A percentile compares a stretch with the other conserved stretches of the same genome.
Conservation (phyloP, 352 stramenopile species). For the Thalassiosira hispida region DNA sequence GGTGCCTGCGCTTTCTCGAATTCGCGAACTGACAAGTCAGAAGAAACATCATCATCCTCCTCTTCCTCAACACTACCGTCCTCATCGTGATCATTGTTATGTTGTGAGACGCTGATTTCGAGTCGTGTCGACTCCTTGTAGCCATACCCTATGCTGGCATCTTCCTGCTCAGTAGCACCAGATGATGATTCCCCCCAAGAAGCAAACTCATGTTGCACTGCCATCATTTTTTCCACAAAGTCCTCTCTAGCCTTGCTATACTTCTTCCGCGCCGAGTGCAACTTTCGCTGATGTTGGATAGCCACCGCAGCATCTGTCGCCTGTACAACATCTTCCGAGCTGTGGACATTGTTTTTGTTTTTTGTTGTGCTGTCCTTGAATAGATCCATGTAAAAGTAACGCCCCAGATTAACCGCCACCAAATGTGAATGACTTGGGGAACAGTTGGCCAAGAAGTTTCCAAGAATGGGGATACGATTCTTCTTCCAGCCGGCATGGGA, state of each 20-base stretch:
- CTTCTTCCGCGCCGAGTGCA: slow-evolving; percentile 27
- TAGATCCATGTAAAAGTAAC: slow-evolving; percentile 61
- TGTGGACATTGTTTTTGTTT: not conserved
- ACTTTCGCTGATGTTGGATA: slow-evolving; percentile 16
- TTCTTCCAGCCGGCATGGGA: slow-evolving; percentile 17
- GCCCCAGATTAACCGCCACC: slow-evolving; percentile 50
- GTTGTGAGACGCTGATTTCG: not conserved
- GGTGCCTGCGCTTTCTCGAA: slow-evolving; percentile 34
- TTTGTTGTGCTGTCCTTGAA: no score
- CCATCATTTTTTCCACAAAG: slow-evolving; percentile 46
- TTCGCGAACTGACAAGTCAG: slow-evolving; percentile 39
- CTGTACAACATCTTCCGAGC: not conserved
- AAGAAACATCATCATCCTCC: slow-evolving; percentile 18
- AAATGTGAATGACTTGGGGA: slow-evolving; percentile 56
- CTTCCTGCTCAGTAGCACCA: not conserved
- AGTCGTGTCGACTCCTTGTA: not conserved
- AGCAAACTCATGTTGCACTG: slow-evolving; percentile 53
- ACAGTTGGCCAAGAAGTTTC: slow-evolving; percentile 30
- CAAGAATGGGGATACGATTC: slow-evolving; percentile 27
- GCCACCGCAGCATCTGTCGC: not conserved
- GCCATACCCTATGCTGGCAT: not conserved
- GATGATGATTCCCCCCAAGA: slow-evolving; percentile 12
- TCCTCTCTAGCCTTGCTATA: slow-evolving; percentile 32
- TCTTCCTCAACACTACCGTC: not conserved
- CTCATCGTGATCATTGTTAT: slow-evolving; percentile 9